A percentile compares a stretch with the other conserved stretches of the same genome.
phyloP scores from a whole-genome alignment of 2,329 filamentous ascomycete genomes.

The Fusarium circinatum region DNA sequence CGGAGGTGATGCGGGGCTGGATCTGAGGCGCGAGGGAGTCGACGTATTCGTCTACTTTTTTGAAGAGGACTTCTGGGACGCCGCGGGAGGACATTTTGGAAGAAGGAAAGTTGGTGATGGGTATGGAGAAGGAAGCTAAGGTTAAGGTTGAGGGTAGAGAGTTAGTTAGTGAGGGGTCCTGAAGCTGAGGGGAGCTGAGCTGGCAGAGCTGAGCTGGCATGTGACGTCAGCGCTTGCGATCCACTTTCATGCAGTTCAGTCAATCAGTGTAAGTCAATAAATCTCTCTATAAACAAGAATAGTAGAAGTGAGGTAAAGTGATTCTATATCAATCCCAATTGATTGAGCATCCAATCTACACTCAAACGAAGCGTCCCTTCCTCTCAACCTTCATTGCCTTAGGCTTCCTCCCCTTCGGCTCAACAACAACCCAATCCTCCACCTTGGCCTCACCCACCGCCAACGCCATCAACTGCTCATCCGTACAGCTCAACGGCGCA shows the following conservation, averaged over 20 bases:
- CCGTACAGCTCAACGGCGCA: constrained; percentile 54
- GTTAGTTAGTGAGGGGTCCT: background rate
- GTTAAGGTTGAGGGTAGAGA: constrained; percentile 2
- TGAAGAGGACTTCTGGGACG: constrained; percentile 56
- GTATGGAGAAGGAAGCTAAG: background rate
- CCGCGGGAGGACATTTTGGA: constrained; percentile 50
- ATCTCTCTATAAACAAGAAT: background rate
- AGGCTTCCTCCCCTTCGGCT: constrained; percentile 14
- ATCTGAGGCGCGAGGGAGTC: constrained; percentile 59
- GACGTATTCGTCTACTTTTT: constrained; percentile 58
- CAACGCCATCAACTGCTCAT: constrained; percentile 36
- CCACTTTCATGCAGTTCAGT: constrained; percentile 5
- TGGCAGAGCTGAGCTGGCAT: constrained; percentile 14
- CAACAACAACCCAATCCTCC: constrained; percentile 32
- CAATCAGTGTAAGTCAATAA: background rate
- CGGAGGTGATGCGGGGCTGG: constrained; percentile 56
- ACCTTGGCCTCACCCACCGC: constrained; percentile 30
- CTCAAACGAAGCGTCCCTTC: background rate
- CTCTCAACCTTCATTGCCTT: background rate
- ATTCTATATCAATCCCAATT: background rate
- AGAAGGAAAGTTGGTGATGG: background rate
- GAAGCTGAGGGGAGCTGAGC: constrained; percentile 9
- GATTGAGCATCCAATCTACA: background rate
- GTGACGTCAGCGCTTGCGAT: constrained; percentile 23
- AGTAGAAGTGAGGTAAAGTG: background rate